Conservation (phyloP, 306 rosid species). For the Phaseolus lunatus region DNA sequence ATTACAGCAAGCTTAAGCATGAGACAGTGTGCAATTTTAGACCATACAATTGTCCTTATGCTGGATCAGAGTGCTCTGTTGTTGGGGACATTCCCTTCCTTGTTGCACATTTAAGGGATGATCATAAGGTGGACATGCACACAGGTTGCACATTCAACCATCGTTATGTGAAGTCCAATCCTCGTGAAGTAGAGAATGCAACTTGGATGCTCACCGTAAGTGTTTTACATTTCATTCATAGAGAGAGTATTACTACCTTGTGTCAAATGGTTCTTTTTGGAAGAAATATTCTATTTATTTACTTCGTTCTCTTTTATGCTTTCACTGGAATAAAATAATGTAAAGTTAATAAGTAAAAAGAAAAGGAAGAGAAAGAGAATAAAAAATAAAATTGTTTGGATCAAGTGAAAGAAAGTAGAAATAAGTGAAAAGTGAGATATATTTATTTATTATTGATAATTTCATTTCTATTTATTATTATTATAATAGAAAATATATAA, state of each 20-base stretch:
- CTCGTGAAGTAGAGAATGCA: slow-evolving; percentile 98
- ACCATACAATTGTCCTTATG: slow-evolving; percentile 96
- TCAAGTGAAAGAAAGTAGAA: too few relatives aligned
- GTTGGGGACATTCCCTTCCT: slow-evolving; percentile 93
- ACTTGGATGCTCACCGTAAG: slow-evolving; percentile 99
- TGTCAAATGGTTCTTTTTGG: background rate
- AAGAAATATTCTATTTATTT: background rate
- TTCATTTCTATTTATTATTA: too few relatives aligned
- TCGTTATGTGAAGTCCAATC: slow-evolving; percentile 98
- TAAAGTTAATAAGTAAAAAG: too few relatives aligned
- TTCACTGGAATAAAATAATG: too few relatives aligned
- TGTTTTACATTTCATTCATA: background rate
- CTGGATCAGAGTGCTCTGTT: slow-evolving; percentile 94
- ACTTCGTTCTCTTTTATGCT: background rate
- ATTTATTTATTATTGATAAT: too few relatives aligned
- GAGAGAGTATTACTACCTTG: background rate
- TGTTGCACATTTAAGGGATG: slow-evolving; percentile 95
- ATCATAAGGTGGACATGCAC: slow-evolving; percentile 99
- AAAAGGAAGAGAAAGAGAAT: too few relatives aligned
- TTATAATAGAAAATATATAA: too few relatives aligned
- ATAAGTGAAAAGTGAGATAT: too few relatives aligned
- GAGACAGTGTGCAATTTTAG: slow-evolving; percentile 92
- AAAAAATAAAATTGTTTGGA: too few relatives aligned
- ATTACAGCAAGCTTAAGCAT: slow-evolving; percentile 97
- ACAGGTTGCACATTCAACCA: slow-evolving; percentile 98